These are phyloP conservation scores for Paspalum notatum DNA, from an alignment of 176 grass and related monocot genomes.

Conservation along the genomic window DNA sequence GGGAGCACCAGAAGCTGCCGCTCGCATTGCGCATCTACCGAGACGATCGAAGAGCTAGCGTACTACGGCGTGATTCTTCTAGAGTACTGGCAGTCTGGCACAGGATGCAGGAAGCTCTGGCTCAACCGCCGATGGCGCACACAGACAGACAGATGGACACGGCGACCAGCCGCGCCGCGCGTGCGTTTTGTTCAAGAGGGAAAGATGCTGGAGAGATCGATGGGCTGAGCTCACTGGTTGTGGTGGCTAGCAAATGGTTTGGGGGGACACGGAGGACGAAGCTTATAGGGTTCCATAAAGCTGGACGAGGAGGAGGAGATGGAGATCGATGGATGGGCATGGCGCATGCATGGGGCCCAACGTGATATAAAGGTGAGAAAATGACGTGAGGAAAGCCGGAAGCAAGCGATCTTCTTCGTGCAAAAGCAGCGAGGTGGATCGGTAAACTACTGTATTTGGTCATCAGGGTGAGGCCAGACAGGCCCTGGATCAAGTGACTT, in stretches of 20 bases:
- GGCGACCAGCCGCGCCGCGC: not conserved
- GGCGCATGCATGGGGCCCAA: constrained; percentile 47
- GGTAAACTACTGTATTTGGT: constrained; percentile 6
- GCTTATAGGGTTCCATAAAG: constrained; percentile 49
- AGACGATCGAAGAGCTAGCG: not conserved
- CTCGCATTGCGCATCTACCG: constrained; percentile 61
- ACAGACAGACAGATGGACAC: not conserved
- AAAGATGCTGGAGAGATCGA: constrained; percentile 7
- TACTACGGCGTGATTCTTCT: no score
- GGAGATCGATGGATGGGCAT: not conserved
- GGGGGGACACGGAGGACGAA: not conserved
- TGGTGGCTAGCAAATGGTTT: constrained; percentile 25
- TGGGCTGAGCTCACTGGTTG: not conserved
- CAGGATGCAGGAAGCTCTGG: not conserved
- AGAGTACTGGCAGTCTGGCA: not conserved
- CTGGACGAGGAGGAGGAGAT: not conserved
- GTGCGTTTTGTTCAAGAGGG: constrained; percentile 33
- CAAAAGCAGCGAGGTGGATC: not conserved
- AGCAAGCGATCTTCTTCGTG: constrained; percentile 37
- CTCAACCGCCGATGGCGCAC: not conserved
- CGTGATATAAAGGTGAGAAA: constrained; percentile 37
- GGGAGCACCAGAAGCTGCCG: constrained; percentile 25
- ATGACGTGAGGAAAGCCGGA: constrained; percentile 29
- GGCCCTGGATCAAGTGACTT: constrained; percentile 56
- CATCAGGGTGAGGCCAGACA: not conserved